Conservation (phyloP, 1,139 yeast genomes). For the Debaryomyces subglobosus region DNA sequence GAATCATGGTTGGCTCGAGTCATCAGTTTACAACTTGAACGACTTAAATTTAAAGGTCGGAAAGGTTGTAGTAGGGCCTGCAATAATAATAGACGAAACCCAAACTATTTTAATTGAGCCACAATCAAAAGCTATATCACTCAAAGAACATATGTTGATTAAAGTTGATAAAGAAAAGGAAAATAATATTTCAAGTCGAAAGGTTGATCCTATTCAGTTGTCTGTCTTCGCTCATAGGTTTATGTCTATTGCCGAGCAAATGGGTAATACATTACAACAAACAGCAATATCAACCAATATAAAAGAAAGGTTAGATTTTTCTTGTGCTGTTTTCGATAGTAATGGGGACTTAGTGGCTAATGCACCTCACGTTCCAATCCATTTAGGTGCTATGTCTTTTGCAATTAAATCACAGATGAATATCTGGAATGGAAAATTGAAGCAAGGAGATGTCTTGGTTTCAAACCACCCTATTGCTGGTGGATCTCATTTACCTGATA, state of each 20-base stretch:
- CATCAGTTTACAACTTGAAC: slow-evolving; percentile 52
- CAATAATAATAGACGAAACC: slow-evolving; percentile 74
- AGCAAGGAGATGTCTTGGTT: slow-evolving; percentile 66
- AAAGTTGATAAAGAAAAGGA: slow-evolving; percentile 18
- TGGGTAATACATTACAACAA: slow-evolving; percentile 69
- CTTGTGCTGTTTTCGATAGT: slow-evolving; percentile 71
- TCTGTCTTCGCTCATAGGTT: slow-evolving; percentile 72
- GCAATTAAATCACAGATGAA: slow-evolving; percentile 62
- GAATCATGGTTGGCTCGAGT: slow-evolving; percentile 37
- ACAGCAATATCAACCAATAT: slow-evolving; percentile 66
- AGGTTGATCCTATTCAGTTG: slow-evolving; percentile 59
- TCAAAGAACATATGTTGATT: slow-evolving; percentile 47
- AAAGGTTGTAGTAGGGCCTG: slow-evolving; percentile 62
- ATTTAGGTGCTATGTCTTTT: slow-evolving; percentile 72
- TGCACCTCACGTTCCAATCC: slow-evolving; percentile 78
- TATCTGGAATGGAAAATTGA: slow-evolving; percentile 54
- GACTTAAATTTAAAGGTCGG: slow-evolving; percentile 52
- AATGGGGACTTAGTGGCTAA: slow-evolving; percentile 70
- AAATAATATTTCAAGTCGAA: slow-evolving; percentile 17
- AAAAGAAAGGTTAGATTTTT: slow-evolving; percentile 70
- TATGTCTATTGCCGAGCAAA: slow-evolving; percentile 78
- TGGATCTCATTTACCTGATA: slow-evolving; percentile 74
- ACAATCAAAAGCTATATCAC: slow-evolving; percentile 54
- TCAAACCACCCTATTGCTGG: slow-evolving; percentile 71
- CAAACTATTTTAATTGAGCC: slow-evolving; percentile 79